These are phyloP conservation scores for Aeminium ludgeri DNA, from an alignment of 495 filamentous ascomycete species.

Conservation along the genomic window DNA sequence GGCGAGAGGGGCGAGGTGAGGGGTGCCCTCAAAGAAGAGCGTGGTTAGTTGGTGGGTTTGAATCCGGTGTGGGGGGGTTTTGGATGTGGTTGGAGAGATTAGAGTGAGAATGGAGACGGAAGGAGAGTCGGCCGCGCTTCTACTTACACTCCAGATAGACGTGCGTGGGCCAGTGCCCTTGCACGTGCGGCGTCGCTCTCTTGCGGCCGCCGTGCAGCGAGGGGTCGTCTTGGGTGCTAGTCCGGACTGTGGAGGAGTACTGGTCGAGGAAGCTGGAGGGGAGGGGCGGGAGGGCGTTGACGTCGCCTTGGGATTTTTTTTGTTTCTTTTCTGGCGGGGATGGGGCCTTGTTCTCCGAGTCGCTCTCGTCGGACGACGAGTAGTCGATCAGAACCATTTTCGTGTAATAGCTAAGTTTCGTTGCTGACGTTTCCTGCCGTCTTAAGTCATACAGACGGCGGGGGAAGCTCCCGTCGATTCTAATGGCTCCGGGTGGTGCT, in stretches of 20 bases:
- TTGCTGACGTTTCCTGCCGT: too few relatives aligned
- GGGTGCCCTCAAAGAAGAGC: too few relatives aligned
- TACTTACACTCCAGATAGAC: slow-evolving; percentile 80
- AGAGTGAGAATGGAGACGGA: too few relatives aligned
- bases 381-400: slow-evolving; percentile 64
- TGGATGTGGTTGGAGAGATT: too few relatives aligned
- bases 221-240: slow-evolving; percentile 66
- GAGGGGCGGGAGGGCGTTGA: slow-evolving; percentile 54
- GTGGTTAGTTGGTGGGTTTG: too few relatives aligned
- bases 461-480: too few relatives aligned
- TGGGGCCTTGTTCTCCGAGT: slow-evolving; percentile 5
- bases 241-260: slow-evolving; percentile 62
- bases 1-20: too few relatives aligned
- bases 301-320: slow-evolving; percentile 16
- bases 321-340: slow-evolving; percentile 19
- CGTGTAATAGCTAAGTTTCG: too few relatives aligned
- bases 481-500: too few relatives aligned
- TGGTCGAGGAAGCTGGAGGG: slow-evolving; percentile 72
- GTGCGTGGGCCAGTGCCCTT: slow-evolving; percentile 86
- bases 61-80: too few relatives aligned
- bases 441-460: too few relatives aligned
- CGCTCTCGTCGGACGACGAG: slow-evolving; percentile 42
- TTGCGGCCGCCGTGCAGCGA: slow-evolving; percentile 68
- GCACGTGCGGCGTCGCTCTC: slow-evolving; percentile 63
- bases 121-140: too few relatives aligned